Conservation (phyloP, 2,329 filamentous ascomycete genomes). For the Daldinia sp. region DNA sequence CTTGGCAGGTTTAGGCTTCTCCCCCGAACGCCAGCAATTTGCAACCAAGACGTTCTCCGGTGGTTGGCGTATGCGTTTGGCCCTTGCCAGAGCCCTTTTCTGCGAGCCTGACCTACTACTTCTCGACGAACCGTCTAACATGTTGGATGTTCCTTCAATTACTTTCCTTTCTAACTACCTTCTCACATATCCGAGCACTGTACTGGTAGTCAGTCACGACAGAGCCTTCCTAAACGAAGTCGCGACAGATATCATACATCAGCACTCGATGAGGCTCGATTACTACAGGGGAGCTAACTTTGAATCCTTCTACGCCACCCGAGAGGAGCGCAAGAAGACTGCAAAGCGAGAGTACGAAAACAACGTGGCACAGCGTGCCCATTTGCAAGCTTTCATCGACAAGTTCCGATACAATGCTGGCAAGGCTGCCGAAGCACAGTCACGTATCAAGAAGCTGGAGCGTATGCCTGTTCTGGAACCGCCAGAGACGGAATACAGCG, state of each 20-base stretch:
- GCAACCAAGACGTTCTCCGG: constrained; percentile 98
- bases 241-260: constrained; percentile 98
- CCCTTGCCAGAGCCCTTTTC: constrained; percentile 93
- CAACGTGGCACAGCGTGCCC: constrained; percentile 92
- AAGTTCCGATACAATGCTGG: constrained; percentile 99
- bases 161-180: constrained; percentile 98
- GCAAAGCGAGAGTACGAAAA: constrained; percentile 98
- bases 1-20: constrained; percentile 96
- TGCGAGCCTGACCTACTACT: constrained; percentile 96
- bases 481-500: constrained; percentile 93
- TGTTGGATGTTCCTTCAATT: constrained; percentile 99
- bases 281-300: constrained; percentile 99
- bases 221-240: constrained; percentile 98
- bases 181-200: constrained; percentile 91
- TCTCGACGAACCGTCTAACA: constrained; percentile 99
- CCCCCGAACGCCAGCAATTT: constrained; percentile 88
- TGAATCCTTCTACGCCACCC: constrained; percentile 95
- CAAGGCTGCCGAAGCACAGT: constrained; percentile 98
- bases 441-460: constrained; percentile 98
- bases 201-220: constrained; percentile 98
- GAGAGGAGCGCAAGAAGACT: constrained; percentile 96
- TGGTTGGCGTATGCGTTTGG: constrained; percentile 99
- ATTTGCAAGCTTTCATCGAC: constrained; percentile 98
- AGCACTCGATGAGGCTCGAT: constrained; percentile 95
- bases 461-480: constrained; percentile 93